Evolutionary conservation across 495 filamentous ascomycete genomes (phyloP), one percentile per base, ranked within the genome.

Genomic region (Podospora tetraspora): DNA sequence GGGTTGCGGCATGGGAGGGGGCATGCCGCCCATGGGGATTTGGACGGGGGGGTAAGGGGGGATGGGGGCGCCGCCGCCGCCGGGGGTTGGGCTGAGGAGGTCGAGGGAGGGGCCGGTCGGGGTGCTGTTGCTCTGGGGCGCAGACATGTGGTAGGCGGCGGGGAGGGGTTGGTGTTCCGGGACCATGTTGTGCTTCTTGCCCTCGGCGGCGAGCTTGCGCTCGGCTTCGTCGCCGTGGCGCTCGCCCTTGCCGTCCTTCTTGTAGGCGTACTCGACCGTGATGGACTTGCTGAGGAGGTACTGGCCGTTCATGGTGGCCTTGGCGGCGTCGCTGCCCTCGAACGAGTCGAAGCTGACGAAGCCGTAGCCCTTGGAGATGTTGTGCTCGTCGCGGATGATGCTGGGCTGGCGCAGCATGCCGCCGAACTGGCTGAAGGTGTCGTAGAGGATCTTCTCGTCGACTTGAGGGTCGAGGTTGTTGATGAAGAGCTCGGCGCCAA

Each of bases 211-310:
- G 62, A 99, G 84, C 86, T 90, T 93, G 71, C 95, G 86, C 80
- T 99, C 95, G 34, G 96, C 95, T 74, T 94, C 84, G 74, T 99
- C 95, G 68, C 95, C 95, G 76, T 99, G 95, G 29, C 96, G 85
- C 81, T 98, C 95, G 69, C 94, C 94, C 80, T 97, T 97, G 58
- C 96, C 95, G 74, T 99, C 96, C 79, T 98, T 98, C 85, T 99
- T 99, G 84, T 97, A 99, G 57, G 95, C 95, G 78, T 99, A 99
- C 77, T 99, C 94, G 57, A 98, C 96, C 2, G 89, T 91, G 71
- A 97, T 88, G 74, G 95, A 89, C 79, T 97, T 97, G 82, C 97
- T 97, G 87, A 96, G 95, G 62, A 99, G 85, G 79, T 93, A 97
- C 78, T 98, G 94, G 64, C 93, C 92, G 76, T 97, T 92, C 94